These are phyloP conservation scores for Cercospora brassicicola DNA, from an alignment of 2,329 filamentous ascomycete species.

Conservation along the genomic window DNA sequence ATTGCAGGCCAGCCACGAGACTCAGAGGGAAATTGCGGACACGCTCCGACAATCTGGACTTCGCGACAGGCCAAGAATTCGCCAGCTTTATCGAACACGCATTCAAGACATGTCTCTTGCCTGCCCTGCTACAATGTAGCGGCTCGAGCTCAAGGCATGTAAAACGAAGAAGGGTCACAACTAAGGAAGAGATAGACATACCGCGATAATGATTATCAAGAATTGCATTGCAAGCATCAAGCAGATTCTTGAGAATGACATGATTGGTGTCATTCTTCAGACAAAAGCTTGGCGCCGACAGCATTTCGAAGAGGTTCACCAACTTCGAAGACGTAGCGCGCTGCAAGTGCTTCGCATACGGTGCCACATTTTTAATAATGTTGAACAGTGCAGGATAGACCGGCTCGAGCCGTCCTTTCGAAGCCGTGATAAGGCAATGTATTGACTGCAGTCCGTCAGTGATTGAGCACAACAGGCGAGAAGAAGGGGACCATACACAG, in stretches of 20 bases:
- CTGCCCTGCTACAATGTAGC: neutral
- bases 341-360: constrained; percentile 77
- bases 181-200: constrained; percentile 17
- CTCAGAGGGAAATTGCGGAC: neutral
- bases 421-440: constrained; percentile 84
- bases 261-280: constrained; percentile 92
- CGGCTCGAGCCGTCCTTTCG: constrained; percentile 84
- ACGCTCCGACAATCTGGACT: neutral
- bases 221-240: constrained; percentile 87
- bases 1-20: neutral
- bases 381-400: constrained; percentile 90
- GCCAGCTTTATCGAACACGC: too few species aligned
- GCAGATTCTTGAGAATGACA: constrained; percentile 71
- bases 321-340: constrained; percentile 75
- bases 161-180: neutral
- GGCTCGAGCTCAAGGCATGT: neutral
- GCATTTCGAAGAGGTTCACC: constrained; percentile 82
- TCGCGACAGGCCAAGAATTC: neutral
- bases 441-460: constrained; percentile 63
- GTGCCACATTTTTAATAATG: constrained; percentile 88
- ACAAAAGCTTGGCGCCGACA: constrained; percentile 91
- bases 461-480: too few species aligned
- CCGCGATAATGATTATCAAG: constrained; percentile 70
- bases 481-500: too few species aligned
- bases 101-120: neutral